A percentile compares a stretch with the other conserved stretches of the same genome.
phyloP scores from a whole-genome alignment of 2,329 filamentous ascomycete species.

The Zalaria obscura region DNA sequence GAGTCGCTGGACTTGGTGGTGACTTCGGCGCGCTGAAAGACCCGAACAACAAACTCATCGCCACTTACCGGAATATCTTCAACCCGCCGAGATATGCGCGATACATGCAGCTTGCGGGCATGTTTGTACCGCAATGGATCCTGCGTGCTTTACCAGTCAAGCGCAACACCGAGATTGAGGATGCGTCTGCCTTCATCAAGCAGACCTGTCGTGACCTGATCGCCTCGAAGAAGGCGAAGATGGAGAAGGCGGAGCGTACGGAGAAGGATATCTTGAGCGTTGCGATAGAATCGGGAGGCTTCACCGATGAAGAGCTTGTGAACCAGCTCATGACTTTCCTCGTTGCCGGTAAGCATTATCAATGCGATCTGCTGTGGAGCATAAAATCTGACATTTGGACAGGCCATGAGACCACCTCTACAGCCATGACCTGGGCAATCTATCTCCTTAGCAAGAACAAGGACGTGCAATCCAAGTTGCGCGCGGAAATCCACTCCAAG shows the following conservation, averaged over 20 bases:
- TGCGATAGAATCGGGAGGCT: constrained; percentile 60
- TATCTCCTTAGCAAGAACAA: constrained; percentile 39
- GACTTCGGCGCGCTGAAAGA: constrained; percentile 40
- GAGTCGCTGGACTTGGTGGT: constrained; percentile 40
- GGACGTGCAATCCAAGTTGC: constrained; percentile 32
- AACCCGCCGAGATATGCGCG: constrained; percentile 34
- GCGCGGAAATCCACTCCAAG: constrained; percentile 33
- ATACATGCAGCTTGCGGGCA: constrained; percentile 35
- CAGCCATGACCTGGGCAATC: constrained; percentile 38
- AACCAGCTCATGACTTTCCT: constrained; percentile 87
- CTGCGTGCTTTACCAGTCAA: constrained; percentile 51
- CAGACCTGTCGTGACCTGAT: constrained; percentile 55
- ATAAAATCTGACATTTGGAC: constrained; percentile 17
- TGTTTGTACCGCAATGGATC: constrained; percentile 51
- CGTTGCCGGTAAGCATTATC: constrained; percentile 33
- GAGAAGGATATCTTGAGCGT: constrained; percentile 68
- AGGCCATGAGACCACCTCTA: constrained; percentile 43
- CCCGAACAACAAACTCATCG: constrained; percentile 36
- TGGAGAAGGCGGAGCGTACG: constrained; percentile 32
- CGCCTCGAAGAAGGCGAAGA: constrained; percentile 48
- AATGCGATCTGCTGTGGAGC: background rate
- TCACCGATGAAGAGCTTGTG: constrained; percentile 65
- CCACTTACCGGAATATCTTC: constrained; percentile 38
- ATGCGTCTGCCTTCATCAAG: constrained; percentile 46
- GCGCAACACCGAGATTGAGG: constrained; percentile 51